Evolutionary conservation across 441 rosid genomes (phyloP).

Genomic region (Corymbia calophylla): DNA sequence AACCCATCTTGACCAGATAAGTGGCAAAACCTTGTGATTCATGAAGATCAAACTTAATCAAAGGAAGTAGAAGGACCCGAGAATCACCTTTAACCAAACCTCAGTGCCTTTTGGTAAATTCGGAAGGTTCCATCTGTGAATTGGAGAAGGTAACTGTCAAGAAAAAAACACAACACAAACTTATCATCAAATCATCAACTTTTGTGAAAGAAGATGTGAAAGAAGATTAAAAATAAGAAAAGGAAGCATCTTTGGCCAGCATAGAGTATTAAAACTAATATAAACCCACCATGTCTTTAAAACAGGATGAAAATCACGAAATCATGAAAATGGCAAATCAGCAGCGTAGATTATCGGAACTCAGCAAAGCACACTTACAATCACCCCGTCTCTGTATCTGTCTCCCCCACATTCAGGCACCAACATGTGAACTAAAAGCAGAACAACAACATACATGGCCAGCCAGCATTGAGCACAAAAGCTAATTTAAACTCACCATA

Average conservation of each 20-base stretch:
- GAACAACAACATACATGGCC: neutral
- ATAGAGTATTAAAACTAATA: too few species aligned
- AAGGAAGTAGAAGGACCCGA: neutral
- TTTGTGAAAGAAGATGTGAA: too few species aligned
- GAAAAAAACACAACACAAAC: neutral
- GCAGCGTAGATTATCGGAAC: too few species aligned
- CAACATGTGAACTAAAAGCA: neutral
- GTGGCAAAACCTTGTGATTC: neutral
- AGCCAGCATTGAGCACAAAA: neutral
- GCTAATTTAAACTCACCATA: neutral
- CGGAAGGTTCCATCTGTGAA: conserved; percentile 87
- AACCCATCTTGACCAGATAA: neutral
- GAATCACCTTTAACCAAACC: conserved; percentile 71
- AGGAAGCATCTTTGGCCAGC: too few species aligned
- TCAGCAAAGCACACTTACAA: too few species aligned
- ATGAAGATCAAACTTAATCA: neutral
- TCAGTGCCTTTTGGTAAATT: conserved; percentile 68
- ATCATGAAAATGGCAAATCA: too few species aligned
- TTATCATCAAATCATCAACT: neutral
- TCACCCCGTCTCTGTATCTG: neutral
- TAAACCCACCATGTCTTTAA: too few species aligned
- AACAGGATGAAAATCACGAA: too few species aligned
- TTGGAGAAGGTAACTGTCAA: conserved; percentile 75
- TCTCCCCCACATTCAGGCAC: neutral
- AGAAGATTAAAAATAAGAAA: too few species aligned